A percentile compares a stretch with the other conserved stretches of the same genome.
phyloP scores from a whole-genome alignment of 1,284 basidiomycete species.

The Prillingera fragicola region DNA sequence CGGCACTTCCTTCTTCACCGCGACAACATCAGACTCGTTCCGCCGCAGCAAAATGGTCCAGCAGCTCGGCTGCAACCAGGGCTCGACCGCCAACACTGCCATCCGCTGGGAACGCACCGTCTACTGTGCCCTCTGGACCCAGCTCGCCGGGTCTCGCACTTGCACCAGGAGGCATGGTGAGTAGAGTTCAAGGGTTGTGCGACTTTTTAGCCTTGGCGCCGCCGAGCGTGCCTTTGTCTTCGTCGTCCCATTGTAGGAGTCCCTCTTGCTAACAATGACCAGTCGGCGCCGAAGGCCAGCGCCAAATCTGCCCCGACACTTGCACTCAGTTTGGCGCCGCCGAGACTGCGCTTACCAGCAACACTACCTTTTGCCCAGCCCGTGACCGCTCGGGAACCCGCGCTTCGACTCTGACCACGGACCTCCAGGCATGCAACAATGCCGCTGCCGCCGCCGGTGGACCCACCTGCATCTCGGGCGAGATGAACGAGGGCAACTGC shows the following conservation, averaged over 20 bases:
- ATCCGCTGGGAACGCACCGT: conserved; percentile 42
- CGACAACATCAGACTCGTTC: conserved; percentile 40
- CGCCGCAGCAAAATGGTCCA: conserved; percentile 31
- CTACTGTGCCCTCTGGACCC: conserved; percentile 40
- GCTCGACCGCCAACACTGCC: conserved; percentile 34
- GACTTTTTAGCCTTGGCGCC: no score
- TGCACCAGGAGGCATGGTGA: conserved; percentile 33
- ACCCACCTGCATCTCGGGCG: conserved; percentile 45
- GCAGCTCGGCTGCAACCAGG: conserved; percentile 39
- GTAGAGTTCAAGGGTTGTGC: conserved; percentile 9
- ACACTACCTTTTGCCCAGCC: conserved; percentile 28
- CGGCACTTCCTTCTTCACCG: conserved; percentile 37
- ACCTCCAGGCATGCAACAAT: conserved; percentile 45
- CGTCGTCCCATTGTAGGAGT: neutral
- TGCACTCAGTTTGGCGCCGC: conserved; percentile 37
- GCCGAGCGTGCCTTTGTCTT: neutral
- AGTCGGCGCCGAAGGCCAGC: conserved; percentile 11
- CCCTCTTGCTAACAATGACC: neutral
- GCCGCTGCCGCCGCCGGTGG: conserved; percentile 47
- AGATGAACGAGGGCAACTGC: conserved; percentile 49
- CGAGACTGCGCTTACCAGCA: conserved; percentile 25
- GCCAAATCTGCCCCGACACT: conserved; percentile 41
- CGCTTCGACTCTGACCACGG: conserved; percentile 38
- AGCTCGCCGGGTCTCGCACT: conserved; percentile 22
- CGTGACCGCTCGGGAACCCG: conserved; percentile 31